phyloP scores from a whole-genome alignment of 2,329 filamentous ascomycete genomes.

The Bimuria novae-zelandiae region DNA sequence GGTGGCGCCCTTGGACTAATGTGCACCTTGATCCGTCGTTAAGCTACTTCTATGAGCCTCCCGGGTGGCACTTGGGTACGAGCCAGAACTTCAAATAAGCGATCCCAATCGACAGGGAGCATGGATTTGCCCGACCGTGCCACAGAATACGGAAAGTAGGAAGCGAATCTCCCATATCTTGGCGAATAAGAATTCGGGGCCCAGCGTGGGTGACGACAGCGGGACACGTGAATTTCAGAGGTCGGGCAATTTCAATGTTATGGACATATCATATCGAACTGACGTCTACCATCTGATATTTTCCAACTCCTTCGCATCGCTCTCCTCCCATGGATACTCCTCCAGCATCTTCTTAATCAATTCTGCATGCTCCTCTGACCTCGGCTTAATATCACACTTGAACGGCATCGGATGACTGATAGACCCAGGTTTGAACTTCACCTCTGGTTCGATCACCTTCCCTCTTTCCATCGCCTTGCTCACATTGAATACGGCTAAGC shows the following conservation, averaged over 20 bases:
- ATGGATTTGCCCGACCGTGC: not conserved
- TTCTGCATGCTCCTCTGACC: constrained; percentile 37
- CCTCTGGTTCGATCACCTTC: constrained; percentile 37
- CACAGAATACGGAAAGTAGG: too few species aligned
- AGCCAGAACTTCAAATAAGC: not conserved
- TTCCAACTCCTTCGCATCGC: constrained; percentile 40
- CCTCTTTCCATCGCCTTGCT: constrained; percentile 44
- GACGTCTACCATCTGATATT: constrained; percentile 7
- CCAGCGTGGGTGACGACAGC: too few species aligned
- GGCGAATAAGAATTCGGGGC: too few species aligned
- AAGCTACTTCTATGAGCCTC: constrained; percentile 1
- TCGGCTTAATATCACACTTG: constrained; percentile 38
- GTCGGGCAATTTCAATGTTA: too few species aligned
- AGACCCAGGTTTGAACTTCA: constrained; percentile 44
- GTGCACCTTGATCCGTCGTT: not conserved
- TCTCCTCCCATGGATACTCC: constrained; percentile 47
- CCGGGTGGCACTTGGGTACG: not conserved
- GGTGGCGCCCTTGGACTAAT: too few species aligned
- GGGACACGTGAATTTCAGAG: too few species aligned
- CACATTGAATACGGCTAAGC: constrained; percentile 55
- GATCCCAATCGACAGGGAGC: not conserved
- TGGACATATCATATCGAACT: too few species aligned
- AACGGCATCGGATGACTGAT: constrained; percentile 49
- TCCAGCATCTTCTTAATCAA: constrained; percentile 42
- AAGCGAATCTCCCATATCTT: too few species aligned